A percentile compares a stretch with the other conserved stretches of the same genome.
These are phyloP conservation scores for Aspergillus intermedius DNA, from an alignment of 2,329 filamentous ascomycete genomes.

Conservation along the genomic window DNA sequence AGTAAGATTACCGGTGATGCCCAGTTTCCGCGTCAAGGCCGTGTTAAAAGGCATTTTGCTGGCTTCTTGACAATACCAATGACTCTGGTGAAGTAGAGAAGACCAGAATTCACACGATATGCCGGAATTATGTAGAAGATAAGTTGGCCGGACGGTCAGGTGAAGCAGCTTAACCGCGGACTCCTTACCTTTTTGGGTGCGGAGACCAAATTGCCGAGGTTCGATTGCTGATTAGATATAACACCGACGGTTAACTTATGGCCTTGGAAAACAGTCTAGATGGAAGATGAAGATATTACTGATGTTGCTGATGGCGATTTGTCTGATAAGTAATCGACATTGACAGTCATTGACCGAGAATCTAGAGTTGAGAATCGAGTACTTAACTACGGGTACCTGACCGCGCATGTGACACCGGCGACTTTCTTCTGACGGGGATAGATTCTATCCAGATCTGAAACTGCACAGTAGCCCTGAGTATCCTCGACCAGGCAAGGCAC, in stretches of 20 bases:
- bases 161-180: conserved; percentile 16
- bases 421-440: no score
- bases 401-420: no score
- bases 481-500: no score
- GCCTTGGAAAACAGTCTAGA: neutral
- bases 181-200: conserved; percentile 10
- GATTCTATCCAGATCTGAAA: no score
- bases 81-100: neutral
- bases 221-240: neutral
- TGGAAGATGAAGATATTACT: no score
- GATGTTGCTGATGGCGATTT: no score
- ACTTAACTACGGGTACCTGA: no score
- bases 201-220: conserved; percentile 29
- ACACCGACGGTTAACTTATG: neutral
- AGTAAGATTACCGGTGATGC: conserved; percentile 38
- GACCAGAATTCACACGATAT: neutral
- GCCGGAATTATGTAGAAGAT: neutral
- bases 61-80: conserved; percentile 8
- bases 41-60: conserved; percentile 57
- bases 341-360: no score
- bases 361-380: no score
- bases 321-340: no score
- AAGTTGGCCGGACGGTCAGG: neutral
- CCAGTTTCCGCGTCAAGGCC: conserved; percentile 55
- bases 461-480: no score